Base-by-base conservation (phyloP, 2,329 filamentous ascomycete genomes). In the Herpotrichia juniperi region DNA sequence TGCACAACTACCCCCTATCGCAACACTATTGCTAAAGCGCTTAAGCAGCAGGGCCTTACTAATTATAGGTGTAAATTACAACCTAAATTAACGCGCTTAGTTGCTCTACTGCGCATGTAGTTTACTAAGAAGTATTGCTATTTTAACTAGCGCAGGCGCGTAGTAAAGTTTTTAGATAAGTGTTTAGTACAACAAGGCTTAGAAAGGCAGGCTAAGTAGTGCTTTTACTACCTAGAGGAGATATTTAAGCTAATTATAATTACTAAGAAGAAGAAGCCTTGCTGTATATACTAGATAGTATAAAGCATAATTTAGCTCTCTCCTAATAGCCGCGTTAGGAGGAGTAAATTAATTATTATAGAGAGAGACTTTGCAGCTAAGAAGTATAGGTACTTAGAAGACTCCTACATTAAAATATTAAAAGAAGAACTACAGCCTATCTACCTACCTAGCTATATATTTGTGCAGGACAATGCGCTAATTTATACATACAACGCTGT, bases 391-490 rank as follows among this genome's bases (percentile, higher is more conserved):
- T 37, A 37, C 17, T 10, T 5, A 9, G 5, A 7, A 19, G 4
- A 5, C 7, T 10, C 7, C 4, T 37, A 37, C 17, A 37, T 21
- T 11, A 37, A 37, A 4, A 21, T 17, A 5, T 14, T 37, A 10
- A 7, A 37, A 5, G 12, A 37, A 37, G 34, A 17, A 17, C 34
- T 37, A 19, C n/a, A 9, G 9, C n/a, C 8, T 17, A 7, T 19
- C 8, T 37, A 37, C 14, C n/a, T 5, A 19, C n/a, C 34, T 19
- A 19, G 16, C 8, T 3, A 37, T 6, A 37, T 17, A 50, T 66
- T 64, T 39, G 59, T 63, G 44, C 52, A 67, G 22, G 57, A 67
- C 49, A 63, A 64, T 42, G 55, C 57, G 2, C 54, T 35, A 25
- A 62, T 65, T 17, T 42, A 69, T 57, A 61, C 26, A 7, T 48